Base-by-base conservation (phyloP, 169 alveolate species). In the Babesia ovata region DNA sequence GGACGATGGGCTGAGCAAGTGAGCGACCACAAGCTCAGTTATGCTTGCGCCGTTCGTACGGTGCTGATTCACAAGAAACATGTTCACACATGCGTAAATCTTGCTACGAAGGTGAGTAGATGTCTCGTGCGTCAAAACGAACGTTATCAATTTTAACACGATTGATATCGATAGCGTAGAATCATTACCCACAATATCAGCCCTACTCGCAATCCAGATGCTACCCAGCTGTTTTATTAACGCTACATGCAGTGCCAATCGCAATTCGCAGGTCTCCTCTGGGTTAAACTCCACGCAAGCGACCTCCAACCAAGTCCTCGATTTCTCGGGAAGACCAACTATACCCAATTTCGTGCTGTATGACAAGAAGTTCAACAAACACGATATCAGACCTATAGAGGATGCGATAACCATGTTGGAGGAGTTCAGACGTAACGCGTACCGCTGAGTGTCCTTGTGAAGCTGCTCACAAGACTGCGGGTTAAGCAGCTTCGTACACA, bases 271-370 rank as follows among this genome's bases (percentile, higher is more conserved):
- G 21, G 45, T 56, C 10, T 75, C 84, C n/a, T 75, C 84, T 8
- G 84, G 77, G 24, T 75, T 45, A 28, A 75, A 75, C 36, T 63
- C 78, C 22, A 60, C 76, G 50, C 79, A 75, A 8, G 84, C 66
- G 16, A 75, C 4, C 28, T 75, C 84, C 26, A 75, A 46, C 84
- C 84, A 75, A 4, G 50, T 53, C 22, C 76, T 42, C 16, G 76
- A 39, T 42, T 63, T 63, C 45, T 75, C 70, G 19, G 56, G 6
- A 45, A 63, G 24, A 8, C 52, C 63, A 6, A 12, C 36, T 26
- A 75, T 63, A 62, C 65, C 42, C 36, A 50, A 19, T 48, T 44
- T 59, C 14, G 46, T 14, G 61, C 75, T 50, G 19, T 63, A 79
- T n/a, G 84, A 63, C 29, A 75, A 14, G 57, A 75, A 75, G 36